These are phyloP conservation scores for Curvularia spicifera DNA, from an alignment of 2,329 filamentous ascomycete species.

Conservation along the genomic window DNA sequence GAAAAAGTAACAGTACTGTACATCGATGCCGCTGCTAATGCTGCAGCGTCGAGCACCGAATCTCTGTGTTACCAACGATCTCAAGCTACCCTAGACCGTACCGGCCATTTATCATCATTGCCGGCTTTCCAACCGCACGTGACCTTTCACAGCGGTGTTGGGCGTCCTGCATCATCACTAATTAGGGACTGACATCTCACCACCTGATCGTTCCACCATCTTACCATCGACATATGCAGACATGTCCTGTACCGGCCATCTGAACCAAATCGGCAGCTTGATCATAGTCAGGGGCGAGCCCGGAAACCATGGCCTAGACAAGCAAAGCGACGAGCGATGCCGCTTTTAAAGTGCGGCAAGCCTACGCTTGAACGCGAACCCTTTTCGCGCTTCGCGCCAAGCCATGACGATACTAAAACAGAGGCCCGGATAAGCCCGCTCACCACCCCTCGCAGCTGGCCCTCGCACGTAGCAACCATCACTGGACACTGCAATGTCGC, in stretches of 20 bases:
- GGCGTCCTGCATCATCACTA: neutral
- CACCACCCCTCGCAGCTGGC: neutral
- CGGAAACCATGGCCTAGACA: conserved; percentile 7
- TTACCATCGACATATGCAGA: neutral
- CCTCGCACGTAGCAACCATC: neutral
- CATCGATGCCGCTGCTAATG: too few relatives aligned
- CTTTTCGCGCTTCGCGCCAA: neutral
- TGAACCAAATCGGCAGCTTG: neutral
- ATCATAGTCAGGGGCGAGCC: neutral
- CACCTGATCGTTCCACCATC: neutral
- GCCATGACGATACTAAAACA: neutral
- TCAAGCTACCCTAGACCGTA: neutral
- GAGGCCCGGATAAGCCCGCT: neutral
- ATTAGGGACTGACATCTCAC: neutral
- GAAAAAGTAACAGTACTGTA: neutral
- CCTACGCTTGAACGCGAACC: neutral
- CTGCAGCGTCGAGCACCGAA: neutral
- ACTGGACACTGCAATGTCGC: neutral
- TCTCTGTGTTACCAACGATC: conserved; percentile 13
- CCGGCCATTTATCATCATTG: conserved; percentile 2
- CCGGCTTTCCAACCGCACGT: conserved; percentile 9
- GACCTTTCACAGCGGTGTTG: conserved; percentile 4
- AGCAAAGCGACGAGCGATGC: neutral
- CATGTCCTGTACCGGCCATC: neutral
- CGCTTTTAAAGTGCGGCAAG: neutral